phyloP scores from a whole-genome alignment of 2,329 filamentous ascomycete species.

The Cladophialophora chaetospira region DNA sequence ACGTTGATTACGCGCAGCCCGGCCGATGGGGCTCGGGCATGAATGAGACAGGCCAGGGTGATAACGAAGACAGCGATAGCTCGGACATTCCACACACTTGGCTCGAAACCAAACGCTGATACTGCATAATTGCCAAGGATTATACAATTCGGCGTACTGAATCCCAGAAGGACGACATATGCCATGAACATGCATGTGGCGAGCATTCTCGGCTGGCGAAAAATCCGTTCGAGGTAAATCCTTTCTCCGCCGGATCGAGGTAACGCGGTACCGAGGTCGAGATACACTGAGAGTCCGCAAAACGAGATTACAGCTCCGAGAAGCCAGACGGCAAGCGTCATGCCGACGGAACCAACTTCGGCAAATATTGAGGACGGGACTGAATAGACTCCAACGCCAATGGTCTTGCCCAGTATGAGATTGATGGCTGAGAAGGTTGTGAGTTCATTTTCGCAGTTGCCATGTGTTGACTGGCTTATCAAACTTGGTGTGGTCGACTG shows the following conservation, averaged over 20 bases:
- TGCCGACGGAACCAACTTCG: slow-evolving; percentile 57
- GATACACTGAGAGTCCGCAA: slow-evolving; percentile 50
- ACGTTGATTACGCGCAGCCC: slow-evolving; percentile 53
- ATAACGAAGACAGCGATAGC: slow-evolving; percentile 52
- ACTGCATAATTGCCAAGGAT: slow-evolving; percentile 55
- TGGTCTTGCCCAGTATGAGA: slow-evolving; percentile 43
- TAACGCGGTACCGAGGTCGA: slow-evolving; percentile 51
- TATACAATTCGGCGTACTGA: slow-evolving; percentile 56
- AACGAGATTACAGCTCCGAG: slow-evolving; percentile 51
- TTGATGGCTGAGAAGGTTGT: slow-evolving; percentile 25
- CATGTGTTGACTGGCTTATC: slow-evolving; percentile 11
- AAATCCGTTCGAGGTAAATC: slow-evolving; percentile 58
- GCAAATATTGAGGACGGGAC: slow-evolving; percentile 58
- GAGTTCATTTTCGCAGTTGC: slow-evolving; percentile 12
- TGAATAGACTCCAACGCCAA: slow-evolving; percentile 54
- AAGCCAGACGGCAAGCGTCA: slow-evolving; percentile 57
- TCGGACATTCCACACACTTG: slow-evolving; percentile 53
- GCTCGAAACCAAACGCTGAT: slow-evolving; percentile 35
- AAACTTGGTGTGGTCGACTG: slow-evolving; percentile 19
- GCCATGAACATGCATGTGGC: slow-evolving; percentile 57
- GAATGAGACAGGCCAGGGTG: slow-evolving; percentile 50
- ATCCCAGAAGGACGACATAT: slow-evolving; percentile 54
- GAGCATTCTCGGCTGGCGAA: slow-evolving; percentile 53
- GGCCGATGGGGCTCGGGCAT: slow-evolving; percentile 48
- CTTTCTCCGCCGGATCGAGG: slow-evolving; percentile 55